Conservation (phyloP, 306 rosid genomes). For the Mucuna pruriens region DNA sequence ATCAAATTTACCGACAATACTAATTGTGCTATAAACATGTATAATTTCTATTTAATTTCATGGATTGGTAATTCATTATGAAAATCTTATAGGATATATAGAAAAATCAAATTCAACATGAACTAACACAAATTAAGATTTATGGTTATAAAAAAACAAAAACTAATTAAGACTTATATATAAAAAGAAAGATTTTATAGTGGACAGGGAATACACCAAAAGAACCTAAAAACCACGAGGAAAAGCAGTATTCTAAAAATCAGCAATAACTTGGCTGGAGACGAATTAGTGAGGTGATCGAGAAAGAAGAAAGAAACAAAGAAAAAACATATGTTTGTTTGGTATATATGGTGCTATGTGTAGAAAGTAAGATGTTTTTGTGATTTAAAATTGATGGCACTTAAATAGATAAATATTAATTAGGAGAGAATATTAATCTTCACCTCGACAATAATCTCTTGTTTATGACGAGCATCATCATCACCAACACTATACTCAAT, state of each 20-base stretch:
- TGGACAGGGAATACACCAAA: too few species aligned
- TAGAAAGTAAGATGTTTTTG: background rate
- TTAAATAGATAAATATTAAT: background rate
- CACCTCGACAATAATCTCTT: constrained; percentile 49
- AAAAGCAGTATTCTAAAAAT: too few species aligned
- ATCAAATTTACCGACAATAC: background rate
- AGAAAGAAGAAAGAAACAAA: too few species aligned
- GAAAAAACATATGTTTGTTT: too few species aligned
- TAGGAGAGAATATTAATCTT: constrained; percentile 28
- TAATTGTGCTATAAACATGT: background rate
- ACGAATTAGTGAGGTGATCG: too few species aligned
- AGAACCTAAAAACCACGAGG: too few species aligned
- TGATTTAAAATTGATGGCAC: background rate
- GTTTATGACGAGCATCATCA: constrained; percentile 33
- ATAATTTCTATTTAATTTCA: background rate
- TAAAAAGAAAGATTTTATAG: background rate
- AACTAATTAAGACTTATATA: background rate
- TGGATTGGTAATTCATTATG: background rate
- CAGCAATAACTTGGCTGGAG: too few species aligned
- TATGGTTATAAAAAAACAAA: background rate
- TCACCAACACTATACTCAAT: constrained; percentile 44
- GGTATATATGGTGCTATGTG: too few species aligned
- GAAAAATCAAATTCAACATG: constrained; percentile 1
- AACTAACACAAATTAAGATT: constrained; percentile 14
- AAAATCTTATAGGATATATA: background rate